phyloP scores from a whole-genome alignment of 306 rosid genomes.

The Biancaea sappan region DNA sequence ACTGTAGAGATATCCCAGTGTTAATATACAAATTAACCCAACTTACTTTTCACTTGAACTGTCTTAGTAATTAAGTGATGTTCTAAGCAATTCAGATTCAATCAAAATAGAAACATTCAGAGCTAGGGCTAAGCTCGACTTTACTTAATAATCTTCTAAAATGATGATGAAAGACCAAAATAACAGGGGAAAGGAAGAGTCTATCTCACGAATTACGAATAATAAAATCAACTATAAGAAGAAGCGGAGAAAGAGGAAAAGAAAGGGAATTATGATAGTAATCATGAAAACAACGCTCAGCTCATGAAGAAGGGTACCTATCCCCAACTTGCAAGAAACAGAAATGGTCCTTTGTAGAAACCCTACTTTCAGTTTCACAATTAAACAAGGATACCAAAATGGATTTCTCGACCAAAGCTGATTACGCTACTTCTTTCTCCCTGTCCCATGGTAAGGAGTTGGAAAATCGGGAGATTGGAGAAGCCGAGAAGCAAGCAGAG shows the following conservation, averaged over 20 bases:
- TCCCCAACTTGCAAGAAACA: slow-evolving; percentile 11
- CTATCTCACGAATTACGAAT: slow-evolving; percentile 8
- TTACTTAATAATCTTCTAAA: not conserved
- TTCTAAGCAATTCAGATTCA: not conserved
- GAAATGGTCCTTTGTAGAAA: slow-evolving; percentile 24
- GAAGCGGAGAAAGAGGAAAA: not conserved
- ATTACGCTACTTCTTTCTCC: slow-evolving; percentile 18
- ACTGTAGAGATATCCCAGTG: slow-evolving; percentile 26
- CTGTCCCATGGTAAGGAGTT: slow-evolving; percentile 36
- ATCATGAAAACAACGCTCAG: not conserved
- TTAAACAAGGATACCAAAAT: slow-evolving; percentile 20
- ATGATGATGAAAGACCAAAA: slow-evolving; percentile 14
- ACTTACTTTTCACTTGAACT: slow-evolving; percentile 10
- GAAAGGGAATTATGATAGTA: not conserved
- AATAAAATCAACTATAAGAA: not conserved
- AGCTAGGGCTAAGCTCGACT: slow-evolving; percentile 5
- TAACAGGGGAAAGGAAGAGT: slow-evolving; percentile 16
- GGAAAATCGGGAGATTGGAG: slow-evolving; percentile 24
- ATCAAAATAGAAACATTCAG: slow-evolving; percentile 29
- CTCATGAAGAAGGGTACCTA: slow-evolving; percentile 31
- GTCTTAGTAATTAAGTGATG: not conserved
- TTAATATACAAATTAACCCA: slow-evolving; percentile 7
- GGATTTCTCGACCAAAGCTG: slow-evolving; percentile 7
- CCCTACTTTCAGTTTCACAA: slow-evolving; percentile 31
- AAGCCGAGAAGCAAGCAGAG: not conserved